Evolutionary conservation across 306 rosid genomes (phyloP).

Genomic region (Vigna hirtella): DNA sequence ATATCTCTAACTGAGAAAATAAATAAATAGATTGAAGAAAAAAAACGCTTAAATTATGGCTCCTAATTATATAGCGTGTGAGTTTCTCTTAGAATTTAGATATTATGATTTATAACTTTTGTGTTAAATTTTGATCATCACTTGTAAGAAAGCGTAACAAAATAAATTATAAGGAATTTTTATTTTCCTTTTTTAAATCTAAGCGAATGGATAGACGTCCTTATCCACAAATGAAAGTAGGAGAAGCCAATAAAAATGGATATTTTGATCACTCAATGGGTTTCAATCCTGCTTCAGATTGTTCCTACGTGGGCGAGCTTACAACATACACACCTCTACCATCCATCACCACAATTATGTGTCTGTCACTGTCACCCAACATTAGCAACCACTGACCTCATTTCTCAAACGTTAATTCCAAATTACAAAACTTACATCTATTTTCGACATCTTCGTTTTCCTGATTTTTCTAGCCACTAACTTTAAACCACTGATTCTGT

Average conservation of each 20-base stretch:
- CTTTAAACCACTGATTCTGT: slow-evolving; percentile 32
- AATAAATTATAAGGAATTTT: neutral
- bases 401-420: neutral
- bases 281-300: neutral
- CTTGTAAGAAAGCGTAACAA: neutral
- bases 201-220: slow-evolving; percentile 32
- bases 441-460: neutral
- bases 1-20: no score
- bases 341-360: slow-evolving; percentile 40
- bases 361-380: slow-evolving; percentile 22
- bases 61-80: no score
- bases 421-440: neutral
- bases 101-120: no score
- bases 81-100: no score
- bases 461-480: slow-evolving; percentile 34
- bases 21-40: no score
- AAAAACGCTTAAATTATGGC: no score
- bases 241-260: slow-evolving; percentile 40
- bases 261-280: slow-evolving; percentile 29
- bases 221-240: slow-evolving; percentile 39
- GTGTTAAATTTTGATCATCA: neutral
- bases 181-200: neutral
- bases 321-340: slow-evolving; percentile 20
- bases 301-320: slow-evolving; percentile 38
- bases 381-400: slow-evolving; percentile 10